A percentile compares a stretch with the other conserved stretches of the same genome.
phyloP scores from a whole-genome alignment of 192 early-diverging fungal species.

The Spinellus fusiger region DNA sequence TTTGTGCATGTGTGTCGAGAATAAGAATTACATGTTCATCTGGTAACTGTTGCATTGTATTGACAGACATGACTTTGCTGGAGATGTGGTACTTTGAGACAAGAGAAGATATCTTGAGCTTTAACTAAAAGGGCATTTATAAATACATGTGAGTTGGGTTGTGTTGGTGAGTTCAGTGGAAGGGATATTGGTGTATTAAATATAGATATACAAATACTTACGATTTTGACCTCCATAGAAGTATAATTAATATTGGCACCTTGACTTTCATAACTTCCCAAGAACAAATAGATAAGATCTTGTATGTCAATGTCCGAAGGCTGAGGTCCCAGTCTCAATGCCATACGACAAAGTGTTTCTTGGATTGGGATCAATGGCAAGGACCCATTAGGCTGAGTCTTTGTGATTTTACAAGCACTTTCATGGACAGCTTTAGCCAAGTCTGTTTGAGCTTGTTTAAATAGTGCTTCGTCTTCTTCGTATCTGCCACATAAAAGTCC shows the following conservation, averaged over 20 bases:
- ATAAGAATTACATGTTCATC: constrained; percentile 72
- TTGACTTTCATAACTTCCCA: constrained; percentile 55
- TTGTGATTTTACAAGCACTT: constrained; percentile 8
- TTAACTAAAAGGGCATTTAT: constrained; percentile 12
- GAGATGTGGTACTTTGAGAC: constrained; percentile 15
- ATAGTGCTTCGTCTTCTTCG: constrained; percentile 1
- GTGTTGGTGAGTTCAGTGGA: neutral
- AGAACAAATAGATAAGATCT: constrained; percentile 62
- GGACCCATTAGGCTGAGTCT: constrained; percentile 48
- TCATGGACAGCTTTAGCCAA: constrained; percentile 45
- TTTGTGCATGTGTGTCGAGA: constrained; percentile 78
- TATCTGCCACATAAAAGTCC: constrained; percentile 12
- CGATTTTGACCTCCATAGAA: constrained; percentile 36
- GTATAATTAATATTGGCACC: constrained; percentile 49
- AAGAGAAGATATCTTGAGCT: constrained; percentile 3
- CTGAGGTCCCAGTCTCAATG: constrained; percentile 49
- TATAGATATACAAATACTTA: neutral
- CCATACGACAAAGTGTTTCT: constrained; percentile 45
- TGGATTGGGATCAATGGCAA: constrained; percentile 43
- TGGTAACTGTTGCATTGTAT: constrained; percentile 1
- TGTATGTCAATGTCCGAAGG: constrained; percentile 56
- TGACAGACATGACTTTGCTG: neutral
- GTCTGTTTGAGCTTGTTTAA: constrained; percentile 41
- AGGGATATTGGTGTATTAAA: too few relatives aligned
- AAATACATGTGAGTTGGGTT: constrained; percentile 25